phyloP scores from a whole-genome alignment of 176 grass and related monocot species.

The Dendrocalamus sinicus region DNA sequence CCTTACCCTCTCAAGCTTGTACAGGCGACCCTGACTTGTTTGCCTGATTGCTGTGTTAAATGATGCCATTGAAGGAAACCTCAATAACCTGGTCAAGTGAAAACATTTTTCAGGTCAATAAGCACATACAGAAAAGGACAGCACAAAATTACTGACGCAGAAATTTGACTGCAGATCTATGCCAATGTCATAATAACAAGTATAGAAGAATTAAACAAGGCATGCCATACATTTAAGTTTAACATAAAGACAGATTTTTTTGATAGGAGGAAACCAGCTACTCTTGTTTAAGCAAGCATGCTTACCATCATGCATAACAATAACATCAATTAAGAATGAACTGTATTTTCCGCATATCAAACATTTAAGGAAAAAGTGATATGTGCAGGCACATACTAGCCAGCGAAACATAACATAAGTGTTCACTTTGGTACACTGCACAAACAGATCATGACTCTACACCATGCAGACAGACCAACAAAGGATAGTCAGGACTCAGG shows the following conservation, averaged over 20 bases:
- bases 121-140: constrained; percentile 13
- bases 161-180: background rate
- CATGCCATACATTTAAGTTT: background rate
- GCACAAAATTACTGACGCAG: constrained; percentile 10
- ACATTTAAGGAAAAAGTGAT: constrained; percentile 1
- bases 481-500: background rate
- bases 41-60: constrained; percentile 57
- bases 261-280: constrained; percentile 15
- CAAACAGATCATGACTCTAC: constrained; percentile 16
- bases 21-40: constrained; percentile 50
- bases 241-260: background rate
- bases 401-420: background rate
- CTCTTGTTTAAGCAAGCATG: background rate
- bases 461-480: constrained; percentile 11
- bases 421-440: constrained; percentile 11
- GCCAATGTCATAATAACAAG: background rate
- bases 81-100: constrained; percentile 65
- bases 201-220: constrained; percentile 11
- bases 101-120: constrained; percentile 40
- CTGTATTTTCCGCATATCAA: background rate
- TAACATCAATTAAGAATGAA: constrained; percentile 15
- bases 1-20: constrained; percentile 67
- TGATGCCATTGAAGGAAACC: constrained; percentile 68
- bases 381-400: constrained; percentile 14
- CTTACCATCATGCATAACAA: constrained; percentile 11